Conservation (phyloP, 202 grass and related monocot species). For the Saccharum hybrid region DNA sequence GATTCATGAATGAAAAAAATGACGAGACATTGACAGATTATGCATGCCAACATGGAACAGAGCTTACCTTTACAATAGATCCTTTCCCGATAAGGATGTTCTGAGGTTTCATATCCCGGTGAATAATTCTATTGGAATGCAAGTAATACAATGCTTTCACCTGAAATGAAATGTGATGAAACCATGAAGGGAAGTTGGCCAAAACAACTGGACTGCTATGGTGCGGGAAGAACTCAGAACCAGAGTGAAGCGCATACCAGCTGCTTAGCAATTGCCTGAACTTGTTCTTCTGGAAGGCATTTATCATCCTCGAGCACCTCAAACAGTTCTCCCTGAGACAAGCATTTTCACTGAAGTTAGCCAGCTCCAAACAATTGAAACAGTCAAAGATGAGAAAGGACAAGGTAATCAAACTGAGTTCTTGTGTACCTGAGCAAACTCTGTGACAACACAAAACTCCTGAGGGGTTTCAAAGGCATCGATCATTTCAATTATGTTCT, state of each 20-base stretch:
- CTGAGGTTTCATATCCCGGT: constrained; percentile 98
- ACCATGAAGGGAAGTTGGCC: constrained; percentile 39
- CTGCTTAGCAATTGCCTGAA: constrained; percentile 97
- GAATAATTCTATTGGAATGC: constrained; percentile 94
- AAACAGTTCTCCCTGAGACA: constrained; percentile 88
- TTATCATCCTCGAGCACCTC: constrained; percentile 98
- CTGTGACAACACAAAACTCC: constrained; percentile 98
- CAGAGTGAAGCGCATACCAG: constrained; percentile 55
- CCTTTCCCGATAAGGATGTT: constrained; percentile 96
- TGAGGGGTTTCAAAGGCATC: constrained; percentile 95
- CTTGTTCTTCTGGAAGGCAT: constrained; percentile 93
- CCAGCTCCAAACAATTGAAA: constrained; percentile 16
- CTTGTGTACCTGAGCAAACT: constrained; percentile 86
- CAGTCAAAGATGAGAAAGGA: constrained; percentile 8
- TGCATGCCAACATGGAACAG: constrained; percentile 11
- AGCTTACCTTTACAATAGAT: constrained; percentile 86
- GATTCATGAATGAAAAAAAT: background rate
- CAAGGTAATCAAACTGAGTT: background rate
- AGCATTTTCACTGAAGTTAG: constrained; percentile 31
- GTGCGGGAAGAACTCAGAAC: background rate
- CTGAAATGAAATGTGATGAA: constrained; percentile 45
- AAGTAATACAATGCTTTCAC: constrained; percentile 93
- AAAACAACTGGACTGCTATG: background rate
- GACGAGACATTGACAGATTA: background rate
- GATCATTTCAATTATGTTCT: constrained; percentile 95